These are phyloP conservation scores for Sanghuangporus baumii DNA, from an alignment of 1,284 basidiomycete species.

Conservation along the genomic window DNA sequence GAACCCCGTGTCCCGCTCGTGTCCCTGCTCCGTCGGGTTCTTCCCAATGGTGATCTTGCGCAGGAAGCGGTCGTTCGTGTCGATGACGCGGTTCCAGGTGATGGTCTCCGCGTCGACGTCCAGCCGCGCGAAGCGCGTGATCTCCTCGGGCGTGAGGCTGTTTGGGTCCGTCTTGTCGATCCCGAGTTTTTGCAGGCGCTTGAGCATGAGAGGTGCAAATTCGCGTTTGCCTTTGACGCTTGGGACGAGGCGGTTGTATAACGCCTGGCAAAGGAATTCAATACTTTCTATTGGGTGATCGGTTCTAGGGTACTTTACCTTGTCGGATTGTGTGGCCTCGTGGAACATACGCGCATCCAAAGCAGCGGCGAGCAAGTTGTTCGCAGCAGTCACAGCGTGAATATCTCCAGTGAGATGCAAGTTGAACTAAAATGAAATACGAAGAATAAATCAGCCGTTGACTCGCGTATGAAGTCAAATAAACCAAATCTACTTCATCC, in stretches of 20 bases:
- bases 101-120: constrained; percentile 91
- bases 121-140: constrained; percentile 83
- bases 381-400: constrained; percentile 96
- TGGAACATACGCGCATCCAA: constrained; percentile 98
- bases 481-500: constrained; percentile 63
- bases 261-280: constrained; percentile 38
- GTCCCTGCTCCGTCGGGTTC: constrained; percentile 86
- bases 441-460: not conserved
- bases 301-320: constrained; percentile 37
- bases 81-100: constrained; percentile 97
- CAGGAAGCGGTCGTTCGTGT: constrained; percentile 83
- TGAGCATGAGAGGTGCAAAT: constrained; percentile 95
- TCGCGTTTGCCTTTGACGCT: constrained; percentile 92
- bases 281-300: too few species aligned
- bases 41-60: constrained; percentile 93
- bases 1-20: constrained; percentile 86
- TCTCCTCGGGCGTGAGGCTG: constrained; percentile 90
- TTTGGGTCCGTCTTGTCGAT: constrained; percentile 94
- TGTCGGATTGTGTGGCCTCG: constrained; percentile 93
- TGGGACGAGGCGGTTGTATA: constrained; percentile 92
- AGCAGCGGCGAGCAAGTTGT: constrained; percentile 95
- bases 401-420: constrained; percentile 97
- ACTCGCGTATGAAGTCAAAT: not conserved
- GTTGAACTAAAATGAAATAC: constrained; percentile 72
- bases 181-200: constrained; percentile 91